phyloP scores from a whole-genome alignment of 164 flowering plant genomes.

The Piper longum region DNA sequence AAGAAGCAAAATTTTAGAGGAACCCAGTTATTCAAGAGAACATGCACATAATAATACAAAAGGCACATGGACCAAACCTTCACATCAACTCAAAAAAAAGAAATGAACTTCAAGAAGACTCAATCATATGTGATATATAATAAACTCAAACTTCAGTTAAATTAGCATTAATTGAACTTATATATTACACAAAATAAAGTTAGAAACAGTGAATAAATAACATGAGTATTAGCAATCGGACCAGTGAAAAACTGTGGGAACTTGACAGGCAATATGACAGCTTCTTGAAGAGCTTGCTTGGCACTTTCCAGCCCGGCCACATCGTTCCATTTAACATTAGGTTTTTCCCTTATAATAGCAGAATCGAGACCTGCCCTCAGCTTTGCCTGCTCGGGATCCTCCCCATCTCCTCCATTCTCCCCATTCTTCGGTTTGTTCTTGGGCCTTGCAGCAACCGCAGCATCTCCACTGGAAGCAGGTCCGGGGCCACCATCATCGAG shows the following conservation, averaged over 20 bases:
- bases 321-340: conserved; percentile 92
- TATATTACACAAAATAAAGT: background rate
- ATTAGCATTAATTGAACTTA: too few species aligned
- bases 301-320: conserved; percentile 97
- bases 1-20: too few species aligned
- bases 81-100: too few species aligned
- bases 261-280: conserved; percentile 89
- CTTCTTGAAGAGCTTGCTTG: conserved; percentile 94
- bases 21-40: too few species aligned
- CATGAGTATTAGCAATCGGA: conserved; percentile 7
- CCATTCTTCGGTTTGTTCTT: conserved; percentile 76
- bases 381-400: conserved; percentile 80
- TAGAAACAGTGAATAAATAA: background rate
- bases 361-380: conserved; percentile 71
- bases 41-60: too few species aligned
- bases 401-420: conserved; percentile 49
- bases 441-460: conserved; percentile 66
- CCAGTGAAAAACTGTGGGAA: conserved; percentile 97
- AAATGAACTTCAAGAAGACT: too few species aligned
- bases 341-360: conserved; percentile 93
- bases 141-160: too few species aligned
- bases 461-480: conserved; percentile 63
- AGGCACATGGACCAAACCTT: too few species aligned
- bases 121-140: too few species aligned
- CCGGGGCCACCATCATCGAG: conserved; percentile 72